Conservation (phyloP, 345 rosid species). For the Leavenworthia alabamica region DNA sequence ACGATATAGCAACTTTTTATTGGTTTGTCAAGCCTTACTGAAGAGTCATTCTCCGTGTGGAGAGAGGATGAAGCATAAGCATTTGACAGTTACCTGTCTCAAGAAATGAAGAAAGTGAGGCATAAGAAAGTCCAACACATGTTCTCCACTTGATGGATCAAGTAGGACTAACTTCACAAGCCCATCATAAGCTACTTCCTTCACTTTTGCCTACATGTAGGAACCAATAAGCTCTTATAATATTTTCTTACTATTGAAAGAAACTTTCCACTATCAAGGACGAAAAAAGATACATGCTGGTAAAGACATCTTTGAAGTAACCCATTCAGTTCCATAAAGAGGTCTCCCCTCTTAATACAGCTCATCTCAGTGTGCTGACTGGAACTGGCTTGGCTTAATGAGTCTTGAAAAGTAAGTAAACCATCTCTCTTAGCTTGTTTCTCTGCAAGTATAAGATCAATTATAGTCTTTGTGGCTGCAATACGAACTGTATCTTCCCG, state of each 20-base stretch:
- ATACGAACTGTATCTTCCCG: constrained; percentile 67
- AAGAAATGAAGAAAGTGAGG: constrained; percentile 69
- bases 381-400: constrained; percentile 86
- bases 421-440: constrained; percentile 47
- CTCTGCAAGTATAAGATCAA: constrained; percentile 61
- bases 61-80: constrained; percentile 18
- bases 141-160: constrained; percentile 52
- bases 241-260: neutral
- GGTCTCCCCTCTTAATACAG: constrained; percentile 37
- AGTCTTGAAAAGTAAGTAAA: constrained; percentile 55
- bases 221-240: constrained; percentile 22
- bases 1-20: neutral
- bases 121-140: constrained; percentile 65
- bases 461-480: constrained; percentile 57
- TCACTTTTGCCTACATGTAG: constrained; percentile 53
- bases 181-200: constrained; percentile 56
- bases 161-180: constrained; percentile 64
- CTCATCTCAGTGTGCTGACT: constrained; percentile 71
- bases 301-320: constrained; percentile 82
- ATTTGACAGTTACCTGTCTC: constrained; percentile 48
- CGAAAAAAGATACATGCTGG: constrained; percentile 51
- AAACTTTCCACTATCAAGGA: neutral
- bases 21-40: neutral
- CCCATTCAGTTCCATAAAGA: constrained; percentile 65
- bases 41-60: constrained; percentile 11